Evolutionary conservation across 768 basidiomycete genomes (phyloP).

Genomic region (Trametes gibbosa): DNA sequence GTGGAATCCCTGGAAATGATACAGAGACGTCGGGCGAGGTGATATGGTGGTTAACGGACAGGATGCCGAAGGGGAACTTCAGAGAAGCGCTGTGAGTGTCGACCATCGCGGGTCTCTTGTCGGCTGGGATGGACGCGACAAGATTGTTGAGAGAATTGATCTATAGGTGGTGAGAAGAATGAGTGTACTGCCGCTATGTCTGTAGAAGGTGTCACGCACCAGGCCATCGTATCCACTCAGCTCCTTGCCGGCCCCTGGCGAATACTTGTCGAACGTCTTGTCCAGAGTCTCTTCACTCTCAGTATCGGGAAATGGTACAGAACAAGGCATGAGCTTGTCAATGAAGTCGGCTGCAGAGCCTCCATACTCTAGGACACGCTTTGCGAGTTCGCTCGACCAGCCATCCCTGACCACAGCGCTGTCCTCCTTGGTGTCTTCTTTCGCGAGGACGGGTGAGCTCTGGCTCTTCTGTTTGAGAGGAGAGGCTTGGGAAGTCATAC

Average conservation of each 20-base stretch:
- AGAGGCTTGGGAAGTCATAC: neutral
- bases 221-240: neutral
- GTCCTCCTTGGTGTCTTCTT: neutral
- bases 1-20: neutral
- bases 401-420: neutral
- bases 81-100: neutral
- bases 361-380: neutral
- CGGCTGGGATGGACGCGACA: neutral
- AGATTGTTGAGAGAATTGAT: neutral
- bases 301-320: neutral
- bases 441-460: neutral
- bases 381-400: neutral
- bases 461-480: neutral
- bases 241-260: neutral
- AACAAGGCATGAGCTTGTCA: neutral
- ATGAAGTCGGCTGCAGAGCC: neutral
- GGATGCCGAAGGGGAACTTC: neutral
- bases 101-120: neutral
- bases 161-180: neutral
- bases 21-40: conserved; percentile 1
- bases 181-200: neutral
- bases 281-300: neutral
- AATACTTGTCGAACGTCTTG: neutral
- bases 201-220: neutral
- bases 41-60: neutral